Base-by-base conservation (phyloP, 1,284 basidiomycete species). In the Paramarasmius palmivorus region DNA sequence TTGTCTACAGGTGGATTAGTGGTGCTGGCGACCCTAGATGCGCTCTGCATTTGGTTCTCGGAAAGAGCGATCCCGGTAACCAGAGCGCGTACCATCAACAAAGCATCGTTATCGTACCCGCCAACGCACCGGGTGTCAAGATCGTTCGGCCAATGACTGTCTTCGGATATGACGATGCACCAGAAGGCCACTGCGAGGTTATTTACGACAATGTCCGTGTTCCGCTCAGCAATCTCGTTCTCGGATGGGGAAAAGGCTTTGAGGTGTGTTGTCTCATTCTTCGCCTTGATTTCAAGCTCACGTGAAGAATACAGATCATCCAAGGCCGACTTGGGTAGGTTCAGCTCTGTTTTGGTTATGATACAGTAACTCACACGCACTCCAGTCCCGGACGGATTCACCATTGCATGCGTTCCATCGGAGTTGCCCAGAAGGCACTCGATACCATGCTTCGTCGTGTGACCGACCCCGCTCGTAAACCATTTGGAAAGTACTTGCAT, bases 321-420 rank as follows among this genome's bases (percentile, higher is more conserved):
- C 96, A 98, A 82, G 96, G 95, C 34, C 89, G 96, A 63, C 86
- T 99, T 51, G 96, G 95, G 90, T 91, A 66, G 56, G 79, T 68
- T 29, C 8, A 47, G 19, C 26, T 46, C 15, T 14, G 12, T 6
- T 10, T 52, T 53, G 45, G 5, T 44, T 32, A 32, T 17, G 53
- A 26, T 44, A 52, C 9, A 58, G 42, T 47, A 25, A 23, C 17
- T 12, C 36, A 50, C n/a, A n/a, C n/a, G n/a, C 14, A 39, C 15
- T 56, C 41, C 60, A 90, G 91, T 44, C 96, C 96, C 53, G 96
- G 96, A 22, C 88, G 97, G 53, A 92, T 98, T 63, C 96, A 98
- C 69, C 96, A 99, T 71, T 97, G 95, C 78, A 99, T 99, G 96
- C 87, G 96, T 44, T 92, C 93, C 19, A 92, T 99, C 57, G 96